Base-by-base conservation (phyloP, 768 basidiomycete genomes). In the Leccinum imitatum region DNA sequence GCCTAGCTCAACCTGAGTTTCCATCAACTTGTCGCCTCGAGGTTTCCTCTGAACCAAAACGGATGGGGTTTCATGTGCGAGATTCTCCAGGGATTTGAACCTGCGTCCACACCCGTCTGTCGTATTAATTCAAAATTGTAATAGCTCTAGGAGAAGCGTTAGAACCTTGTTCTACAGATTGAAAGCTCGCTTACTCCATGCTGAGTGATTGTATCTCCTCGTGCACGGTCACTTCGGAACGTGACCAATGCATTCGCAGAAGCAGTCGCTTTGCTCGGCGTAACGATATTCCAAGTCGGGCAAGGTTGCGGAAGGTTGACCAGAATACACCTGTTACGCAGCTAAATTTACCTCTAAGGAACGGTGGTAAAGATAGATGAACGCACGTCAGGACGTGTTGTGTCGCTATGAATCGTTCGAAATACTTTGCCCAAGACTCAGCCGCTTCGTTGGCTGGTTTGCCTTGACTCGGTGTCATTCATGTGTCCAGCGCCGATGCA, bases 11-110 rank as follows among this genome's bases (percentile, higher is more conserved):
- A 41, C 31, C 56, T 56, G 46, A 53, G 53, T 35, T 25, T 55
- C 54, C 15, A 56, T 60, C 56, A 62, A 56, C 44, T 51, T 64
- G 63, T 70, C n/a, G 65, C 69, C 31, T 72, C 69, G 2, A 53
- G 59, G 46, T 69, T 72, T 53, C 71, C 71, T 50, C 39, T 65
- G 47, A 71, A 68, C 70, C 70, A 70, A 56, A 66, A 66, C 15
- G 68, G 70, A 58, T 72, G 70, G 15, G 56, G 62, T 33, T 68
- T 71, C 66, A 70, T 63, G 44, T 65, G 62, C 46, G 63, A 61
- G 35, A 71, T 66, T 56, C 70, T 58, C 70, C 66, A 72, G 15
- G 70, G 66, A 19, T 71, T 69, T 10, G 50, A 57, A 9, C 62
- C 59, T 14, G 62, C 54, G 10, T 65, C 62, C 37, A 41, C 53